These are phyloP conservation scores for Myxozyma lipomycoides DNA, from an alignment of 805 yeast genomes.

Conservation along the genomic window DNA sequence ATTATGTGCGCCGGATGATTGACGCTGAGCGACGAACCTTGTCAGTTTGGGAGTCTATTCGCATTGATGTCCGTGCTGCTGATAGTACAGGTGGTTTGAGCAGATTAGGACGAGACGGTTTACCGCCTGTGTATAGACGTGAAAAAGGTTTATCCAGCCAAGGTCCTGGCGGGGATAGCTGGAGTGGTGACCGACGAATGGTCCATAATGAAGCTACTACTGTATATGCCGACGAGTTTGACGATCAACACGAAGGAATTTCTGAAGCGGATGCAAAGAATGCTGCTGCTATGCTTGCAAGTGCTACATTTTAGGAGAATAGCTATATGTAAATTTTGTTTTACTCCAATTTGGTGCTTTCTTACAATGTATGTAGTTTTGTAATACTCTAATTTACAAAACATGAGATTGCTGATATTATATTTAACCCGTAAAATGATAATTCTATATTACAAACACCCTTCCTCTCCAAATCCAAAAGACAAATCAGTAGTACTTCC, in stretches of 20 bases:
- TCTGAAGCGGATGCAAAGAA: slow-evolving; percentile 67
- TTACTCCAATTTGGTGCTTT: too few relatives aligned
- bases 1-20: slow-evolving; percentile 63
- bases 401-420: too few relatives aligned
- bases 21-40: slow-evolving; percentile 83
- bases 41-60: slow-evolving; percentile 63
- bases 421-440: background rate
- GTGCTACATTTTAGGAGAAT: slow-evolving; percentile 55
- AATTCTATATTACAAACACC: too few relatives aligned
- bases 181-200: slow-evolving; percentile 55
- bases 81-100: slow-evolving; percentile 78
- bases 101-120: slow-evolving; percentile 59
- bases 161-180: slow-evolving; percentile 50
- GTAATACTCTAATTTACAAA: too few relatives aligned
- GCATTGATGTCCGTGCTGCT: slow-evolving; percentile 67
- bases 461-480: background rate
- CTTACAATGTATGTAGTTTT: too few relatives aligned
- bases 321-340: slow-evolving; percentile 1
- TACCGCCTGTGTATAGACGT: slow-evolving; percentile 24
- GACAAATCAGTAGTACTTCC: background rate
- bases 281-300: slow-evolving; percentile 79
- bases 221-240: slow-evolving; percentile 27
- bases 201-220: slow-evolving; percentile 34
- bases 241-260: slow-evolving; percentile 21
- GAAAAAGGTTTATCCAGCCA: slow-evolving; percentile 45